Base-by-base conservation (phyloP, 2,329 filamentous ascomycete species). In the Phoma sp. region DNA sequence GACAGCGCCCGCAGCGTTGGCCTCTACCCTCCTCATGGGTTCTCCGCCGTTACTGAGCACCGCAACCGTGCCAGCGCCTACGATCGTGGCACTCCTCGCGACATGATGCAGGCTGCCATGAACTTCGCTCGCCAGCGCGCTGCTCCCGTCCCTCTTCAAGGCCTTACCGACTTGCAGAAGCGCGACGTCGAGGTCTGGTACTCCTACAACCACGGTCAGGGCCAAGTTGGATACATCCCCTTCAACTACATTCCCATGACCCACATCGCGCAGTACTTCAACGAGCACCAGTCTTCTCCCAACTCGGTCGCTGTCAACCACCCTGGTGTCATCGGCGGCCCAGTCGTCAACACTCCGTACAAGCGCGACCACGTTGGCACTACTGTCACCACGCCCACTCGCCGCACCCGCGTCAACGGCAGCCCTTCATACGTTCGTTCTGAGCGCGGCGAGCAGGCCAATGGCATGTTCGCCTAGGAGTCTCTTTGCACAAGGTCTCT, bases 1-100 rank as follows among this genome's bases (percentile, higher is more conserved):
- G 90, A 96, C 71, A 96, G 95, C 71, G 92, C 92, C 1, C 89
- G 92, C 70, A 87, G 91, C 68, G 86, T 93, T 62, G 92, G 92
- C 86, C 83, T 96, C 0, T 96, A 92, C 73, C 91, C 91, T 3
- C 91, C 92, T 5, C 89, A 90, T 60, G 87, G 88, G 39, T 86
- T 87, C 14, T 88, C 91, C 49, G 85, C 87, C 63, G 84, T 88
- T 14, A 87, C 91, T 59, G 88, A 92, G 69, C 90, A 92, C 71
- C 87, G 90, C 57, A 87, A 88, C 42, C 86, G 89, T 49, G 85
- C 86, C 45, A 93, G 90, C 18, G 88, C 91, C 66, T 96, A 86
- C 65, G 92, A 96, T 65, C 88, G 91, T 57, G 92, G 92, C 23
- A 95, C 90, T 23, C 84, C 75, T 33, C 72, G 73, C 36, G 74